These are phyloP conservation scores for Teunomyces gatunensis DNA, from an alignment of 805 yeast species.

Conservation along the genomic window DNA sequence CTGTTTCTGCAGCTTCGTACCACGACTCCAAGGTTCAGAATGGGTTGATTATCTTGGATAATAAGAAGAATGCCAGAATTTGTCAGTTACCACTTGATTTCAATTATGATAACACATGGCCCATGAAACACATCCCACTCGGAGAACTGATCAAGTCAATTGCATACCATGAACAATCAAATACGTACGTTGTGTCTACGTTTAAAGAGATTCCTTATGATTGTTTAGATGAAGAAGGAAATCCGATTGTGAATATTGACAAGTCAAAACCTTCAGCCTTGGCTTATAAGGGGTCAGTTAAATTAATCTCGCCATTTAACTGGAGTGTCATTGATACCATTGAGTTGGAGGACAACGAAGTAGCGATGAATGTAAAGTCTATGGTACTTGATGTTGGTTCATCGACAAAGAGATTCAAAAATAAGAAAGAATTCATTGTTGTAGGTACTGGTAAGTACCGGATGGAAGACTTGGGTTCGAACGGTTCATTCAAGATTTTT, in stretches of 20 bases:
- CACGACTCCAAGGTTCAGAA: conserved; percentile 35
- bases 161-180: conserved; percentile 65
- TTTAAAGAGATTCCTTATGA: conserved; percentile 56
- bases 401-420: conserved; percentile 37
- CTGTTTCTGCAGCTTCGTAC: conserved; percentile 64
- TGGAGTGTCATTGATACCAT: conserved; percentile 76
- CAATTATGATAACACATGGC: conserved; percentile 60
- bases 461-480: conserved; percentile 76
- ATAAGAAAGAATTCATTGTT: conserved; percentile 64
- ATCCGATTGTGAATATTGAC: conserved; percentile 54
- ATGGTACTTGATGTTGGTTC: conserved; percentile 49
- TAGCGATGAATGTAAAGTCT: conserved; percentile 55
- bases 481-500: conserved; percentile 71
- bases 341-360: conserved; percentile 65
- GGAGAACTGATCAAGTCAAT: conserved; percentile 66
- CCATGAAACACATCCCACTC: conserved; percentile 49
- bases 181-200: conserved; percentile 63
- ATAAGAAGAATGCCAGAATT: conserved; percentile 63
- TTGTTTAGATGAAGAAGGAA: conserved; percentile 74
- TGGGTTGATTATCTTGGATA: conserved; percentile 72
- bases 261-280: conserved; percentile 53
- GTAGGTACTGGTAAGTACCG: conserved; percentile 76
- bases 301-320: conserved; percentile 66
- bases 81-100: conserved; percentile 46
- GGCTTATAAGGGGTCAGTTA: conserved; percentile 58